Evolutionary conservation across 2,329 filamentous ascomycete genomes (phyloP), one percentile per base, ranked within the genome.

Genomic region (Penicillium glabrum): DNA sequence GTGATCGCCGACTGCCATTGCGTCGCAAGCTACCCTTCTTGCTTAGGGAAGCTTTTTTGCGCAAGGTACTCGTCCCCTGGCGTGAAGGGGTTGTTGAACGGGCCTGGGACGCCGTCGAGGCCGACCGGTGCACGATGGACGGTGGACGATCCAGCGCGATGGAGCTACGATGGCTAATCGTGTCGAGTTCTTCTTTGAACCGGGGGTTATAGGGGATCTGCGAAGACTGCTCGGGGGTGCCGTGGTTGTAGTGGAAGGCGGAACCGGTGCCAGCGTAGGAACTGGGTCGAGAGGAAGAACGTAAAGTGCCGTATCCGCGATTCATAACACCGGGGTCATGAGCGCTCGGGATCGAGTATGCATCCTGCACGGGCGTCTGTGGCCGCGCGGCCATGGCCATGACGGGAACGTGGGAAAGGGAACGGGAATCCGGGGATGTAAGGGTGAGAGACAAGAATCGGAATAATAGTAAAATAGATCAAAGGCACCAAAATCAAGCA

Each of bases 21-120:
- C 92, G 88, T 74, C 87, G 89, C 63, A 96, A 70, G 69, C 91
- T 96, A 39, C 81, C 83, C 58, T 82, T 86, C 67, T 89, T 85
- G 63, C 88, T 88, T 57, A 97, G 72, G 10, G 92, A 96, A 24
- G 80, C 80, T 76, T 91, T 95, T 82, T 98, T 98, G 80, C 91
- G 95, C 66, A 98, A 81, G 0, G 93, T 33, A 33, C 31, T 16
- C 13, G 13, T 97, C 58, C 91, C 90, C 59, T 82, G 82, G 55
- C 86, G 69, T 19, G 77, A 75, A 16, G 77, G 77, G 5, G 73
- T 68, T 23, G 70, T 61, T 33, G 77, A 77, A 26, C 75, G 71
- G 29, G 72, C 69, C 23, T 73, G 69, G 31, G 78, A 80, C 63
- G 76, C 70, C 50, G 76, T 73, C 31, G 78, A 80, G 51, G 69